Evolutionary conservation across 1,139 yeast species (phyloP), one percentile per base, ranked within the genome.

Genomic region (Lodderomyces beijingensis): DNA sequence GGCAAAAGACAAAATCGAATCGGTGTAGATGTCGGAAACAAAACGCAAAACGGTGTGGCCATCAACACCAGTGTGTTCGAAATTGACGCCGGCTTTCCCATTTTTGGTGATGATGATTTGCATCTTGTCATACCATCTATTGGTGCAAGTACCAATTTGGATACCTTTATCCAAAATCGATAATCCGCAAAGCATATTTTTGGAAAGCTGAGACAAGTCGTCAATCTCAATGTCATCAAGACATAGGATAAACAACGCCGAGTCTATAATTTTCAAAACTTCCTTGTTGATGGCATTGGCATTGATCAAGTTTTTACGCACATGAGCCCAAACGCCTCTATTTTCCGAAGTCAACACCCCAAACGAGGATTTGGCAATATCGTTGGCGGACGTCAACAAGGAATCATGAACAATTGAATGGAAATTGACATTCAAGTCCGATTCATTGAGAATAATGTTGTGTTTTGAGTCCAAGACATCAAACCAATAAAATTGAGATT

Each of bases 21-120:
- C 96, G 0, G 96, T 88, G 53, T 87, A 88, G 35, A 88, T 84
- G 55, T 88, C 96, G 27, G 88, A 78, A 11, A 87, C 95, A 62
- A 84, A 83, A 41, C 96, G 64, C 46, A 88, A 64, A 5, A 88
- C 95, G 0, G 96, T 88, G 55, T 88, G 96, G 36, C 96, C 96
- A 60, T 88, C 96, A 22, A 88, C 94, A 48, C 96, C 96, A 0
- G 96, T 88, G 52, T 88, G 96, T 53, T 88, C 96, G 53, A 88
- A 88, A 56, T 88, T 88, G 47, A 88, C 80, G 25, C 96, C 96
- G 1, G 94, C 95, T 55, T 85, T 85, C 24, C 95, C 95, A 55
- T 87, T 86, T 53, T 79, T 78, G n/a, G 96, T 86, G 33, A 88
- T 78, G 37, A 88, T 88, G 44, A 88, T 71, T 57, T 88, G 96